Conservation (phyloP, 2,329 filamentous ascomycete species). For the Penicillium sp. region DNA sequence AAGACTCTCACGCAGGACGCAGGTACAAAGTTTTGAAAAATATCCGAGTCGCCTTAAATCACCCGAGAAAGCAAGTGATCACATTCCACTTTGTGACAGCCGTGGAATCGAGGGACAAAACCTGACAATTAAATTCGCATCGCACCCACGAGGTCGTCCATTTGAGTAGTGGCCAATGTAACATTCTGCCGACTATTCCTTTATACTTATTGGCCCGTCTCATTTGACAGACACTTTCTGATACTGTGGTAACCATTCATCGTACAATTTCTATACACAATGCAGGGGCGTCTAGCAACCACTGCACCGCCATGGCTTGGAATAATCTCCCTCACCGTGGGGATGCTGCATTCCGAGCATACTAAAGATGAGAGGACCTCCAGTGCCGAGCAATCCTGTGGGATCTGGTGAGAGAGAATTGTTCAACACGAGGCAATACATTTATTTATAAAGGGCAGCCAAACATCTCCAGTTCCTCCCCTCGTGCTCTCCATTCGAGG, state of each 20-base stretch:
- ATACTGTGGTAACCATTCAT: slow-evolving; percentile 4
- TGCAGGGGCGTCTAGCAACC: neutral
- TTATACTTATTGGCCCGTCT: neutral
- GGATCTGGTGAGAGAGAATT: too few species aligned
- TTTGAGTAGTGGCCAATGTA: neutral
- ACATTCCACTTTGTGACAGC: slow-evolving; percentile 3
- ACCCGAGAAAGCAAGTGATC: neutral
- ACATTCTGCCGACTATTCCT: slow-evolving; percentile 6
- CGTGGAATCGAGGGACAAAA: neutral
- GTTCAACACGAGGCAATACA: neutral
- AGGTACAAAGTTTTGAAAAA: neutral
- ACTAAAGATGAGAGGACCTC: neutral
- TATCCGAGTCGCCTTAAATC: neutral
- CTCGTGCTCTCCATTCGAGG: neutral
- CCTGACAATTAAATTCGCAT: neutral
- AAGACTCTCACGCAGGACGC: neutral
- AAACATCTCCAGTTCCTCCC: neutral
- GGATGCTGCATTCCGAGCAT: slow-evolving; percentile 5
- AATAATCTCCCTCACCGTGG: neutral
- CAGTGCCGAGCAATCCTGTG: neutral
- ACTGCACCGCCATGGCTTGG: neutral
- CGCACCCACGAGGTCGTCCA: neutral
- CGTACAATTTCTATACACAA: neutral
- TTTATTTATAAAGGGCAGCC: neutral
- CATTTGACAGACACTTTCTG: neutral